These are phyloP conservation scores for Penicillium aurantiogriseum DNA, from an alignment of 2,329 filamentous ascomycete species.

Conservation along the genomic window DNA sequence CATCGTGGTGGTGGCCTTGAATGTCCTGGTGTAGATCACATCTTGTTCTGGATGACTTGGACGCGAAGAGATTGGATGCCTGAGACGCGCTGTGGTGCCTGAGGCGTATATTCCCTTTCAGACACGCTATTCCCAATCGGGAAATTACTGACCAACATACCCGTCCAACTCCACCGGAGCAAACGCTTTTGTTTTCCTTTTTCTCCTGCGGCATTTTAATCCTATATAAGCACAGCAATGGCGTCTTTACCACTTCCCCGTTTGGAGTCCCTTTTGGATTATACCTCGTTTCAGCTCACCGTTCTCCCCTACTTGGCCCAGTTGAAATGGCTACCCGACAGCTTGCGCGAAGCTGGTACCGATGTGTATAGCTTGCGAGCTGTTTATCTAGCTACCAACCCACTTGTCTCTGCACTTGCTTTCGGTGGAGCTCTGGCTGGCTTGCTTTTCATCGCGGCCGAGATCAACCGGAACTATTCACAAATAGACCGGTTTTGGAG, in stretches of 20 bases:
- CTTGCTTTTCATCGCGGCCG: slow-evolving; percentile 72
- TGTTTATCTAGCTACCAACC: slow-evolving; percentile 83
- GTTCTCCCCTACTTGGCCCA: slow-evolving; percentile 73
- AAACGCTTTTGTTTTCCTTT: slow-evolving; percentile 10
- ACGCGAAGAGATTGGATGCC: slow-evolving; percentile 17
- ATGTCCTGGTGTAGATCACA: slow-evolving; percentile 11
- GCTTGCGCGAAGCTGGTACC: slow-evolving; percentile 59
- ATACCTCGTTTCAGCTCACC: slow-evolving; percentile 70
- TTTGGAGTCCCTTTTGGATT: slow-evolving; percentile 70
- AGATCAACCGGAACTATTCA: slow-evolving; percentile 92
- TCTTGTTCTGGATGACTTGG: slow-evolving; percentile 10
- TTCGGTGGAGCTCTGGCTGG: slow-evolving; percentile 69
- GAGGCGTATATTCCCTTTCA: slow-evolving; percentile 6
- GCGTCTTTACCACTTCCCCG: slow-evolving; percentile 60
- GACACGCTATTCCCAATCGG: slow-evolving; percentile 16
- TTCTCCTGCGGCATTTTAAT: neutral
- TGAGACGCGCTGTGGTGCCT: slow-evolving; percentile 13
- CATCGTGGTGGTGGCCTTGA: slow-evolving; percentile 9
- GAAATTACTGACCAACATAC: slow-evolving; percentile 19
- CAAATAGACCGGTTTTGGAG: slow-evolving; percentile 94
- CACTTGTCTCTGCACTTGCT: slow-evolving; percentile 71
- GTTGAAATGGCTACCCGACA: slow-evolving; percentile 66
- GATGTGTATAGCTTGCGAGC: slow-evolving; percentile 63
- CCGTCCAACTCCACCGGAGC: slow-evolving; percentile 4
- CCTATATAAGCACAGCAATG: slow-evolving; percentile 43